phyloP scores from a whole-genome alignment of 495 filamentous ascomycete species.

The Glarea lozoyensis region DNA sequence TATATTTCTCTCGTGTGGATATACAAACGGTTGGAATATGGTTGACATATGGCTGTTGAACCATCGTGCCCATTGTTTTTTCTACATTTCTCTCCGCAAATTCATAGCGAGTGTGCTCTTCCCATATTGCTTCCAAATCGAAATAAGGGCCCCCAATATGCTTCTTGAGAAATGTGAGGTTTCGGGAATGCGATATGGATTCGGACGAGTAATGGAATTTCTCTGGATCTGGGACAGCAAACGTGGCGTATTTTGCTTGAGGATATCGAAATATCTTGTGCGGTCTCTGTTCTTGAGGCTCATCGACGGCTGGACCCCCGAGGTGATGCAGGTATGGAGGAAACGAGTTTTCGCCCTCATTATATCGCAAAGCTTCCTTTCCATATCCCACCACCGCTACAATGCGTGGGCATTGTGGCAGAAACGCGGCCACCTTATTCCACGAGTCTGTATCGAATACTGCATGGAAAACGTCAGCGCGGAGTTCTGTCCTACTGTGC shows the following conservation, averaged over 20 bases:
- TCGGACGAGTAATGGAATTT: conserved; percentile 1
- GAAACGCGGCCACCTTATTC: conserved; percentile 3
- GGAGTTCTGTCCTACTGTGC: not conserved
- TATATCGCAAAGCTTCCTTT: not conserved
- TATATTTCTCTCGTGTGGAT: not conserved
- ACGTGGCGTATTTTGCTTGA: not conserved
- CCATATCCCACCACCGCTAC: conserved; percentile 27
- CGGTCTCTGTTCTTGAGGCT: not conserved
- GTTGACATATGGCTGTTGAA: conserved; percentile 50
- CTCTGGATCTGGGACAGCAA: conserved; percentile 1
- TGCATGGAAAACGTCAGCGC: not conserved
- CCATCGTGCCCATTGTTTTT: conserved; percentile 49
- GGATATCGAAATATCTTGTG: not conserved
- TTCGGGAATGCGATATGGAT: conserved; percentile 35
- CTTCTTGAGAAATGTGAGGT: conserved; percentile 41
- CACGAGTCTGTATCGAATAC: not conserved
- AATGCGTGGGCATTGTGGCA: conserved; percentile 19
- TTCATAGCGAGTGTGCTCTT: conserved; percentile 46
- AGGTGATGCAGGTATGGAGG: conserved; percentile 1
- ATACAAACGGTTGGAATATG: conserved; percentile 39
- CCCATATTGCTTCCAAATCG: conserved; percentile 53
- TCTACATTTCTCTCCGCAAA: conserved; percentile 44
- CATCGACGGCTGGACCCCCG: not conserved
- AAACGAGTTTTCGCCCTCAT: not conserved
- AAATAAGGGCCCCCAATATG: conserved; percentile 43